phyloP scores from a whole-genome alignment of 306 rosid species.

The Rosa multiflora region DNA sequence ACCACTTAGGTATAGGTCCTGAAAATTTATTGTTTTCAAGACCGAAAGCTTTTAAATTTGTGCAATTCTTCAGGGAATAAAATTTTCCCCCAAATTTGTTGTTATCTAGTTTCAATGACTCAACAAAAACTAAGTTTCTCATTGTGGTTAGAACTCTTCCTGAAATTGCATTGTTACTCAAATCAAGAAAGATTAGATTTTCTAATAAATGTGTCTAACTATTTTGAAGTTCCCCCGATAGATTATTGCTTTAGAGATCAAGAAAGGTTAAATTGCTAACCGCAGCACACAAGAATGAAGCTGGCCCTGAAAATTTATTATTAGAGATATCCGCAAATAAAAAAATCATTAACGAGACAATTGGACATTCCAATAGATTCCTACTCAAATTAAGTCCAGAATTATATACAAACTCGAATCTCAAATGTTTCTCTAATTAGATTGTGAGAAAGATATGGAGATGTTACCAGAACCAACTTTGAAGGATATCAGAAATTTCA shows the following conservation, averaged over 20 bases:
- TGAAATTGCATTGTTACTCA: constrained; percentile 12
- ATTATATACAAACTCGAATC: neutral
- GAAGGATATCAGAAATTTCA: too few species aligned
- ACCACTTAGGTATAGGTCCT: constrained; percentile 23
- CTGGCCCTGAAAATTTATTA: constrained; percentile 9
- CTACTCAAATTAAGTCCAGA: neutral
- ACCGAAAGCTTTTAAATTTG: neutral
- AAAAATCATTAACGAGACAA: neutral
- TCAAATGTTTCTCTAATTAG: neutral
- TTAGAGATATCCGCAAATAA: neutral
- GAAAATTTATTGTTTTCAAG: constrained; percentile 20
- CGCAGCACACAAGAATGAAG: neutral
- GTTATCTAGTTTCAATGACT: neutral
- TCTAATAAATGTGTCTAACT: neutral
- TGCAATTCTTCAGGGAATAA: constrained; percentile 16
- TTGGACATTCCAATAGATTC: constrained; percentile 9
- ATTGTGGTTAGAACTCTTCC: constrained; percentile 6
- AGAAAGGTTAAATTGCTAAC: neutral
- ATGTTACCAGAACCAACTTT: too few species aligned
- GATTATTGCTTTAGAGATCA: constrained; percentile 6
- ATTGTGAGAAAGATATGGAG: too few species aligned
- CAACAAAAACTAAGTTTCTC: neutral
- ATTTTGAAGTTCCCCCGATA: constrained; percentile 19
- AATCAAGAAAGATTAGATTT: neutral
- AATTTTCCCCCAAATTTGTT: constrained; percentile 15